A percentile compares a stretch with the other conserved stretches of the same genome.
Conservation (phyloP, 139 green algal species). For the Penium margaritaceum region DNA sequence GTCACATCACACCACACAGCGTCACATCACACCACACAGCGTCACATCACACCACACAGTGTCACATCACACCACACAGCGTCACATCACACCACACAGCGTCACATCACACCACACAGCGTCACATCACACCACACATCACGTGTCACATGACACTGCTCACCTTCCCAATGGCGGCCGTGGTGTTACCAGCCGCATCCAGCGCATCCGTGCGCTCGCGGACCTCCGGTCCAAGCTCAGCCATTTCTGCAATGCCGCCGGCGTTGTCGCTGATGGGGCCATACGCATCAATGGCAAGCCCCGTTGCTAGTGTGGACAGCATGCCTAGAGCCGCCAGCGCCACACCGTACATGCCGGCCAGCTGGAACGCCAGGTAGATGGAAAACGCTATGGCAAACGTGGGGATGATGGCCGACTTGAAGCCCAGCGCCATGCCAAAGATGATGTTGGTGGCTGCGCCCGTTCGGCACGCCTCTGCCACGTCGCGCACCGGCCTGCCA, state of each 20-base stretch:
- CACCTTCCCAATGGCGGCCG: constrained; percentile 49
- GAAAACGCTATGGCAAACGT: constrained; percentile 75
- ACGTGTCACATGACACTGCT: no score
- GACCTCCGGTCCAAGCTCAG: constrained; percentile 91
- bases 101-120: no score
- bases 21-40: no score
- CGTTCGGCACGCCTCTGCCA: constrained; percentile 88
- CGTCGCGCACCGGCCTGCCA: constrained; percentile 62
- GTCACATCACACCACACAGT: no score
- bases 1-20: no score
- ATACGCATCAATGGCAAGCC: constrained; percentile 85
- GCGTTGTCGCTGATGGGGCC: constrained; percentile 68
- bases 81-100: no score
- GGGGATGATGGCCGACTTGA: constrained; percentile 89
- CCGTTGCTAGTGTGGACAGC: constrained; percentile 83
- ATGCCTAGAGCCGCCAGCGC: constrained; percentile 91
- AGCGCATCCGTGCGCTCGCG: constrained; percentile 91
- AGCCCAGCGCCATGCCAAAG: constrained; percentile 94
- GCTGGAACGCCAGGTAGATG: constrained; percentile 83
- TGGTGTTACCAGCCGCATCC: constrained; percentile 95
- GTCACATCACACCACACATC: no score
- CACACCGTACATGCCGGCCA: constrained; percentile 86
- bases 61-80: no score
- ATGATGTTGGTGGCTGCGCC: constrained; percentile 95
- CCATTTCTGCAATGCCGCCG: constrained; percentile 96